Evolutionary conservation across 331 rosid species (phyloP).

Genomic region (Pyrus hybrid): DNA sequence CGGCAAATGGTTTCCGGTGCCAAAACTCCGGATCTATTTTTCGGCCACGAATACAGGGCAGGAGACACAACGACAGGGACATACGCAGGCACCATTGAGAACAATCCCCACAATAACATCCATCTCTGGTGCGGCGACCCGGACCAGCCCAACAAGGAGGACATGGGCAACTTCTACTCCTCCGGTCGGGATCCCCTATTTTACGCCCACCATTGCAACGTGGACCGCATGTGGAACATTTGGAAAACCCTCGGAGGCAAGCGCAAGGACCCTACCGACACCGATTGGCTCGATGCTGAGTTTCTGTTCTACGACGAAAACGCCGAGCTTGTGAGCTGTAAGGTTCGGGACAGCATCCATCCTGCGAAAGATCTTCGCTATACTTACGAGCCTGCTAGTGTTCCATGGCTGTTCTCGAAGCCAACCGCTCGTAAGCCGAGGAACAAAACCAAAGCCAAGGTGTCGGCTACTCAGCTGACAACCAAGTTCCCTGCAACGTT

Average conservation of each 20-base stretch:
- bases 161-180: conserved; percentile 39
- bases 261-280: conserved; percentile 23
- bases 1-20: conserved; percentile 15
- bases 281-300: conserved; percentile 52
- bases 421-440: conserved; percentile 42
- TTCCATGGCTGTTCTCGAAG: conserved; percentile 52
- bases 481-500: conserved; percentile 33
- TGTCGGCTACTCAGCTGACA: not conserved
- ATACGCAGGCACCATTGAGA: conserved; percentile 3
- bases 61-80: not conserved
- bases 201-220: conserved; percentile 56
- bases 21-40: not conserved
- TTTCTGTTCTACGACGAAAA: conserved; percentile 77
- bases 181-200: conserved; percentile 81
- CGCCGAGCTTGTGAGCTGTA: conserved; percentile 43
- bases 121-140: conserved; percentile 5
- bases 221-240: conserved; percentile 61
- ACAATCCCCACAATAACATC: conserved; percentile 1
- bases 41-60: not conserved
- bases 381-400: conserved; percentile 28
- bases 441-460: conserved; percentile 16
- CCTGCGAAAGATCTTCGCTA: conserved; percentile 33
- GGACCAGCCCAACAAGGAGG: not conserved
- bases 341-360: conserved; percentile 57
- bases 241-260: conserved; percentile 28